Evolutionary conservation across 2,329 filamentous ascomycete genomes (phyloP), one percentile per base, ranked within the genome.

Genomic region (Boeremia lycopersici): DNA sequence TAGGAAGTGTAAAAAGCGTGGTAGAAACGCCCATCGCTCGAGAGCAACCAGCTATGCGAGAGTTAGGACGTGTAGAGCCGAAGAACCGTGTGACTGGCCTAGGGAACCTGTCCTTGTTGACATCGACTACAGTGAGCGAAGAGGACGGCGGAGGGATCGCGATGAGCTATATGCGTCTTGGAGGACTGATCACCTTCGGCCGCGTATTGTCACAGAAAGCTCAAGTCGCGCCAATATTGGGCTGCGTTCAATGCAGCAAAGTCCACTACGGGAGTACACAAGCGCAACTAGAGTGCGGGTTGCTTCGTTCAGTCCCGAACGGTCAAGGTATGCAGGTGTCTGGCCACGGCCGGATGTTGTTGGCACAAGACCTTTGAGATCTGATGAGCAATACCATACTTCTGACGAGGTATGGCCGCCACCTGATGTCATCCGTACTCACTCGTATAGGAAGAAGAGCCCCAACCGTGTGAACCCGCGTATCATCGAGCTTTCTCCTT

Each of bases 1-100:
- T 33, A 62, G 71, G 25, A 63, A 65, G 25, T 76, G 74, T 57
- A 62, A 61, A 47, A 72, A 66, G 63, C 67, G 66, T 30, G 53
- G 56, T 40, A 59, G 56, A 50, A 53, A 46, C 46, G 42, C 41
- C 17, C 54, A 45, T 46, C 53, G 40, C 19, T 49, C 59, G 41
- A 60, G 46, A 47, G 40, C 40, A 40, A 62, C 60, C 33, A 66
- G 60, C 36, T 59, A 60, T 25, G 66, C 60, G 29, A 61, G 57
- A 13, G 52, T 68, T 34, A 50, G 60, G 25, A 59, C 61, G 26
- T 67, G 66, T 48, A 63, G 47, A 6, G 62, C 62, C 15, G 61
- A 65, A 13, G 60, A 63, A n/a, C 64, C 61, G n/a, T 69, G 68
- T 33, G 58, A 69, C 11, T 72, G 63, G 65, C 64, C 64, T 59